phyloP scores from a whole-genome alignment of 2,329 filamentous ascomycete genomes.

The Fusarium tricinctum region DNA sequence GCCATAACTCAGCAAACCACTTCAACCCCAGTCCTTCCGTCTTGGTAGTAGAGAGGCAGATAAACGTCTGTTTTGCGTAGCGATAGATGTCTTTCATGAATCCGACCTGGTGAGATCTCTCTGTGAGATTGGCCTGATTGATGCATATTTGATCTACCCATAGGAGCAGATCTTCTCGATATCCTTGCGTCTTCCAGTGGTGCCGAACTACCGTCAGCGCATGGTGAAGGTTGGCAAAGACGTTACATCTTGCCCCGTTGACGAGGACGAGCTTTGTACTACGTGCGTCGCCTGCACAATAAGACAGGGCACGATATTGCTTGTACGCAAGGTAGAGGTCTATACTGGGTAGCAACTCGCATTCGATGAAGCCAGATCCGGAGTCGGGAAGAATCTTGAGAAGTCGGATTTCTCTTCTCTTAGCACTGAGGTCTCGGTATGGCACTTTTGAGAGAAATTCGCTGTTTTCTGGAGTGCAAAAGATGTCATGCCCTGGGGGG shows the following conservation, averaged over 20 bases:
- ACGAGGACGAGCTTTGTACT: not conserved
- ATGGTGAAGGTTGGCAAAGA: constrained; percentile 23
- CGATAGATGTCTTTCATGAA: constrained; percentile 23
- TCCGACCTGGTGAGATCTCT: constrained; percentile 27
- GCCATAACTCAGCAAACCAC: not conserved
- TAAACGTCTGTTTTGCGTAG: not conserved
- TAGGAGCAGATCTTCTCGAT: not conserved
- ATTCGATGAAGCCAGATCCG: not conserved
- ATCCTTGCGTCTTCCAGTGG: not conserved
- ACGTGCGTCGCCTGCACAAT: constrained; percentile 11
- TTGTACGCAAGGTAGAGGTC: not conserved
- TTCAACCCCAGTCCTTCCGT: not conserved
- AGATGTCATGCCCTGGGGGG: constrained; percentile 21
- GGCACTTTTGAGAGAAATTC: not conserved
- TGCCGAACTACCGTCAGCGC: not conserved
- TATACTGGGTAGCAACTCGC: constrained; percentile 1
- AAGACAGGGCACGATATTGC: constrained; percentile 15
- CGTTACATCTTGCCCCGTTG: not conserved
- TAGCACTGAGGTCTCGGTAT: not conserved
- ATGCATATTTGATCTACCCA: constrained; percentile 32
- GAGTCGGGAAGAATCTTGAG: constrained; percentile 13
- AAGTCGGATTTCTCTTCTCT: constrained; percentile 8
- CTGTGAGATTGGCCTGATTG: constrained; percentile 5
- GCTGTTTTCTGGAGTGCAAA: constrained; percentile 27
- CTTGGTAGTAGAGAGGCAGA: not conserved